Percentiles rank a stretch among this genome's conserved stretches.
Evolutionary conservation across 306 rosid species (phyloP).

Genomic region (Glycine tomentella): DNA sequence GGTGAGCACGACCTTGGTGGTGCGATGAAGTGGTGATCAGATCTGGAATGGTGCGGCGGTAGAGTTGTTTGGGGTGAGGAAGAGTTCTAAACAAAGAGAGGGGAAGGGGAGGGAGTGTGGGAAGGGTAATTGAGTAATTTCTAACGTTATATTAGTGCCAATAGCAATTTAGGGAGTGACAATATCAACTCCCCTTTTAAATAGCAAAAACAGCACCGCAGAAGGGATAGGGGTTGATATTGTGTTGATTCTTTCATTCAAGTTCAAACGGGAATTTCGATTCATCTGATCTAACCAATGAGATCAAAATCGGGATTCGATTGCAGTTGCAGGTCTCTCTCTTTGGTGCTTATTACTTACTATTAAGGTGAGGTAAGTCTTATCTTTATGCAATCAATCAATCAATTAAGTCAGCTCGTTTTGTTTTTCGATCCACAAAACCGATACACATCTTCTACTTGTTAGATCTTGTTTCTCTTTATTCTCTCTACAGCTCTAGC

Average conservation of each 20-base stretch:
- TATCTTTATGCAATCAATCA: constrained; percentile 10
- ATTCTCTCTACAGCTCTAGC: not conserved
- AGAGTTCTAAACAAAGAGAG: too few relatives aligned
- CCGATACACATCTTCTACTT: not conserved
- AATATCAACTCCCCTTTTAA: too few relatives aligned
- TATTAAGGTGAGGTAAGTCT: constrained; percentile 34
- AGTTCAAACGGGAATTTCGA: constrained; percentile 3
- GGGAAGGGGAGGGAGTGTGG: too few relatives aligned
- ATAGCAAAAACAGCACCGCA: not conserved
- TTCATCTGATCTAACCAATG: constrained; percentile 21
- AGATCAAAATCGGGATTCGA: constrained; percentile 40
- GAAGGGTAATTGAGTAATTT: too few relatives aligned
- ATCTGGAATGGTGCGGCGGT: too few relatives aligned
- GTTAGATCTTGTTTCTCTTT: constrained; percentile 17
- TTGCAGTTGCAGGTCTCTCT: not conserved
- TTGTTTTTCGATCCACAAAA: not conserved
- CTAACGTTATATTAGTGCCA: too few relatives aligned
- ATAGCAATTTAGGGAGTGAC: too few relatives aligned
- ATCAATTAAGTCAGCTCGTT: not conserved
- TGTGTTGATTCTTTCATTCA: not conserved
- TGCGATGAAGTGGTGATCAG: too few relatives aligned
- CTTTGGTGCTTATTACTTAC: not conserved
- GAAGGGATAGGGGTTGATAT: constrained; percentile 11
- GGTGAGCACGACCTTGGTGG: too few relatives aligned
- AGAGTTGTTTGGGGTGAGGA: too few relatives aligned